A percentile compares a stretch with the other conserved stretches of the same genome.
phyloP scores from a whole-genome alignment of 495 filamentous ascomycete species.

The Podospora conica region DNA sequence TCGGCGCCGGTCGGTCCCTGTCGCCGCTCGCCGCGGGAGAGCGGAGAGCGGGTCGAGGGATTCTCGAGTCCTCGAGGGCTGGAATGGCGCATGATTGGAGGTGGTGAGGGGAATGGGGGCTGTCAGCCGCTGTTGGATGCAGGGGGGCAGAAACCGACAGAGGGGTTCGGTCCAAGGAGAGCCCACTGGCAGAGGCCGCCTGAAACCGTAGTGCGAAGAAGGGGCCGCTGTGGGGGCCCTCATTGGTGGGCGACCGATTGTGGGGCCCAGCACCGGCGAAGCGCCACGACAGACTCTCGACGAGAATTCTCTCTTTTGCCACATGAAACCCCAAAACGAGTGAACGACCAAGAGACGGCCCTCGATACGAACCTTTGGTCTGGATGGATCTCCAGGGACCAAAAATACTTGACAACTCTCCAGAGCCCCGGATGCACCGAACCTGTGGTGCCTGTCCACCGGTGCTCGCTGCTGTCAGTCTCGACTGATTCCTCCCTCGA shows the following conservation, averaged over 20 bases:
- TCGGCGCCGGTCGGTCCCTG: not conserved
- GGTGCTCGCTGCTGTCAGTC: too few species aligned
- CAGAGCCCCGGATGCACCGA: not conserved
- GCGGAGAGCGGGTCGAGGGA: not conserved
- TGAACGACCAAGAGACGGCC: not conserved
- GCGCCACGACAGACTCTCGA: not conserved
- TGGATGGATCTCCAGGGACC: not conserved
- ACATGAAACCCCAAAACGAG: conserved; percentile 13
- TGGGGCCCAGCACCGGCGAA: not conserved
- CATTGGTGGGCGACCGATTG: conserved; percentile 5
- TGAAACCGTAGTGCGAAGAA: conserved; percentile 27
- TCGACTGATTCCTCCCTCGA: too few species aligned
- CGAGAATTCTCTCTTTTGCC: conserved; percentile 1
- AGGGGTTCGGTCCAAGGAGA: conserved; percentile 1
- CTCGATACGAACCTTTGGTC: not conserved
- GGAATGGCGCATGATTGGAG: not conserved
- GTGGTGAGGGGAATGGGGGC: not conserved
- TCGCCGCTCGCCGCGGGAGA: not conserved
- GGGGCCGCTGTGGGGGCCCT: not conserved
- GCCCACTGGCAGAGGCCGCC: conserved; percentile 2
- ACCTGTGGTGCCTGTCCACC: not conserved
- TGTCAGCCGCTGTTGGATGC: not conserved
- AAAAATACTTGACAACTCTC: not conserved
- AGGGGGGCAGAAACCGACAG: not conserved
- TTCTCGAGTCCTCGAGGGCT: not conserved